Evolutionary conservation across 805 yeast genomes (phyloP).

Genomic region (Lipomyces kockii): DNA sequence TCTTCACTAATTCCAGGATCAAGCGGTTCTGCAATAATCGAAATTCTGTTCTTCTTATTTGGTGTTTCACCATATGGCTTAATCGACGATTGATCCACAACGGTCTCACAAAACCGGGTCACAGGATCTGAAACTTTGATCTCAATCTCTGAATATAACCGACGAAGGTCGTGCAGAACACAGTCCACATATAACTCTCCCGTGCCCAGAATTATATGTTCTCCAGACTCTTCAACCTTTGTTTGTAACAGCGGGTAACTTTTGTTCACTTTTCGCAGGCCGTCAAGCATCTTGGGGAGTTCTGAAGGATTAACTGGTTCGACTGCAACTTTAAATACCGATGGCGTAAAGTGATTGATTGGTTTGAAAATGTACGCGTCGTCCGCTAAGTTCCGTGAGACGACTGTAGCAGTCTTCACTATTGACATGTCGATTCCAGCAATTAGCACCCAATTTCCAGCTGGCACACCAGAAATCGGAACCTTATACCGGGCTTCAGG

Average conservation of each 20-base stretch:
- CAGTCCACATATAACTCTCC: slow-evolving; percentile 92
- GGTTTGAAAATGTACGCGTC: slow-evolving; percentile 48
- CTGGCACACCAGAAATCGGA: slow-evolving; percentile 56
- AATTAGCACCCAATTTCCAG: slow-evolving; percentile 72
- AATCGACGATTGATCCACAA: slow-evolving; percentile 65
- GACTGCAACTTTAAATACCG: slow-evolving; percentile 79
- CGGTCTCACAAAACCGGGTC: slow-evolving; percentile 78
- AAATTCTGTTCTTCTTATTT: slow-evolving; percentile 59
- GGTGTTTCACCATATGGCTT: slow-evolving; percentile 66
- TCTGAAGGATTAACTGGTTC: slow-evolving; percentile 83
- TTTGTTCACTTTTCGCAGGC: slow-evolving; percentile 63
- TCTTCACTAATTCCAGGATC: slow-evolving; percentile 59
- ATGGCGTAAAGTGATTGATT: slow-evolving; percentile 53
- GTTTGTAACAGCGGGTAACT: slow-evolving; percentile 68
- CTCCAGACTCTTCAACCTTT: slow-evolving; percentile 89
- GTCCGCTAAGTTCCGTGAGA: slow-evolving; percentile 40
- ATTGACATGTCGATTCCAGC: slow-evolving; percentile 64
- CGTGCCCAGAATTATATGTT: slow-evolving; percentile 74
- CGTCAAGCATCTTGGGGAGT: slow-evolving; percentile 71
- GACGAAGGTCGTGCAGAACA: slow-evolving; percentile 73
- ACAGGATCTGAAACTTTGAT: slow-evolving; percentile 86
- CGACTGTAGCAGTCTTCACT: slow-evolving; percentile 66
- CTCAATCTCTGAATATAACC: slow-evolving; percentile 64
- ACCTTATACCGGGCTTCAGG: slow-evolving; percentile 74
- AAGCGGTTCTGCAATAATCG: slow-evolving; percentile 78